These are phyloP conservation scores for Pleurotus tuoliensis DNA, from an alignment of 768 basidiomycete genomes.

Conservation along the genomic window DNA sequence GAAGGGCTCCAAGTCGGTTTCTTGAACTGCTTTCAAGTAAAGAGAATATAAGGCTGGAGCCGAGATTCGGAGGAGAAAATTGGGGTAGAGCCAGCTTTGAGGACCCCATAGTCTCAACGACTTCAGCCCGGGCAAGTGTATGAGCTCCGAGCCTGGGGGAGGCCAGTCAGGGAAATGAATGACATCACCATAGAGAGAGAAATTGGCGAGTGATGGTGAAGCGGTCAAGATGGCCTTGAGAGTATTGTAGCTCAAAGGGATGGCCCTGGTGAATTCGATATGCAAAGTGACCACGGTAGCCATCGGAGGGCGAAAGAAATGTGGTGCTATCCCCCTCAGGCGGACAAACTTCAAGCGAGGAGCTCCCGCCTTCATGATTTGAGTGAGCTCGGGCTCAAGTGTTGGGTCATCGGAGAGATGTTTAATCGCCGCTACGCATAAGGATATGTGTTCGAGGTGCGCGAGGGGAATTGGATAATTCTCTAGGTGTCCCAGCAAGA, in stretches of 20 bases:
- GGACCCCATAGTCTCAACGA: conserved; percentile 38
- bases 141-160: conserved; percentile 10
- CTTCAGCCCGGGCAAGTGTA: conserved; percentile 30
- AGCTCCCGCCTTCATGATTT: conserved; percentile 25
- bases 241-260: conserved; percentile 30
- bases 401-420: background rate
- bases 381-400: background rate
- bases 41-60: conserved; percentile 37
- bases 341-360: conserved; percentile 34
- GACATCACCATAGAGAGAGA: conserved; percentile 44
- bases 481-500: too few species aligned
- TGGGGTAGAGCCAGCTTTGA: conserved; percentile 30
- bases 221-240: conserved; percentile 33
- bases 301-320: conserved; percentile 35
- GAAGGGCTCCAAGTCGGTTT: conserved; percentile 37
- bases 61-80: conserved; percentile 31
- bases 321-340: conserved; percentile 40
- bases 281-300: conserved; percentile 34
- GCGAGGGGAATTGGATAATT: too few species aligned
- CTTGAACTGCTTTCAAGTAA: conserved; percentile 37
- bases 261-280: conserved; percentile 35
- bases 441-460: too few species aligned
- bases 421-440: too few species aligned
- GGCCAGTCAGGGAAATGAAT: conserved; percentile 26
- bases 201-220: conserved; percentile 28